Percentiles rank a stretch among this genome's conserved stretches.
These are phyloP conservation scores for Coix lacrymajobi DNA, from an alignment of 176 grass and related monocot species.

Conservation along the genomic window DNA sequence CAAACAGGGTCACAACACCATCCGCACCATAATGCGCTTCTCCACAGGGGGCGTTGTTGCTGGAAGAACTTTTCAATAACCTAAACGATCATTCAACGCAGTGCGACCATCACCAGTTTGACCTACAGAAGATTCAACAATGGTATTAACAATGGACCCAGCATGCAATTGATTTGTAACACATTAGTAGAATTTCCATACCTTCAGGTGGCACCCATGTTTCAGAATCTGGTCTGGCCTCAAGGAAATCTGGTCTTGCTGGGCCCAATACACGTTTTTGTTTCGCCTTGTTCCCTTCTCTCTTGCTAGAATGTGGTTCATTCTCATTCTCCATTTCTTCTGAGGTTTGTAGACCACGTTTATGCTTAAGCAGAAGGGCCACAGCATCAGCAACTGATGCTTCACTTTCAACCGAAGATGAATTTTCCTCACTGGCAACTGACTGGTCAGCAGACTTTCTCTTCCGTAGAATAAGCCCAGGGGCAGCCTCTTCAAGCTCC, in stretches of 20 bases:
- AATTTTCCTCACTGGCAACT: slow-evolving; percentile 22
- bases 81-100: slow-evolving; percentile 80
- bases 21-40: not conserved
- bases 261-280: slow-evolving; percentile 77
- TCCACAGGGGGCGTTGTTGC: not conserved
- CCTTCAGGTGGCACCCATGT: slow-evolving; percentile 96
- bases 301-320: slow-evolving; percentile 5
- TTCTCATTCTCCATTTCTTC: slow-evolving; percentile 45
- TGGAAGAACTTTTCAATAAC: slow-evolving; percentile 50
- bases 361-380: slow-evolving; percentile 86
- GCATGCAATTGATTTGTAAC: not conserved
- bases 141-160: not conserved
- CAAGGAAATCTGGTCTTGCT: slow-evolving; percentile 78
- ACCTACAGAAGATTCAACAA: slow-evolving; percentile 45
- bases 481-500: slow-evolving; percentile 64
- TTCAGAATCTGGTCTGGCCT: slow-evolving; percentile 47
- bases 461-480: slow-evolving; percentile 93
- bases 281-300: slow-evolving; percentile 48
- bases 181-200: slow-evolving; percentile 12
- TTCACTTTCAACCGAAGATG: slow-evolving; percentile 57
- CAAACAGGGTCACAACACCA: not conserved
- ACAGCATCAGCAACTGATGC: slow-evolving; percentile 87
- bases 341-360: slow-evolving; percentile 52
- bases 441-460: slow-evolving; percentile 40
- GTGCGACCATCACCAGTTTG: slow-evolving; percentile 99